Base-by-base conservation (phyloP, 352 stramenopile genomes). In the Phytophthora agathidicida region DNA sequence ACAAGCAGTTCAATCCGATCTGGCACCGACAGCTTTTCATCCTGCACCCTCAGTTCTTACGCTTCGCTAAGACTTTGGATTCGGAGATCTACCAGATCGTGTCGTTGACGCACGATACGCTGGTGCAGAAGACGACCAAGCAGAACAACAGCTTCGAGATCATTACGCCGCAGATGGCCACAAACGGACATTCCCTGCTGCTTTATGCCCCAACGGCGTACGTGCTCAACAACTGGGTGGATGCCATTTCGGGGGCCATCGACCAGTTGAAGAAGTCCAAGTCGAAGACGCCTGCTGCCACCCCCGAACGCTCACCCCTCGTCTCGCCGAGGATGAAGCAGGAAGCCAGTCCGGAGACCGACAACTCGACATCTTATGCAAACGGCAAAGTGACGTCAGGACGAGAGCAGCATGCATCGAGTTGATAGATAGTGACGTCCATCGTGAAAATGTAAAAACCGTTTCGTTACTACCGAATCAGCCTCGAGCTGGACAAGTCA, bases 1-100 rank as follows among this genome's bases (percentile, higher is more conserved):
- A 94, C 74, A 94, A 94, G 72, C 80, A 91, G 53, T 92, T 88
- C 71, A 88, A 84, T 33, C 83, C 83, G 37, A 92, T 92, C 42
- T 92, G 83, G 80, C 76, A 89, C 42, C 76, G 80, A 0, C 76
- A 82, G 24, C 80, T 88, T 39, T 92, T 92, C 65, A 79, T 92
- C 39, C 63, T 92, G 17, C 80, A 92, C 44, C 67, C 77, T 11
- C 74, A 87, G 14, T 87, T 81, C 20, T 32, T 93, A 31, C 78
- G 80, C n/a, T 93, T 93, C 45, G 77, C 76, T 39, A 90, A 89
- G 60, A 71, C 68, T 14, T 66, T 83, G 5, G 66, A 83, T 14
- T 71, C 77, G 14, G 80, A 90, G 60, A 72, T 89, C 24, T 90
- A 88, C 43, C 81, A 89, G 60, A 89, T 89, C 38, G 75, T 90